Percentiles rank a stretch among this genome's conserved stretches.
phyloP scores from a whole-genome alignment of 2,329 filamentous ascomycete species.

The Zymoseptoria brevis region DNA sequence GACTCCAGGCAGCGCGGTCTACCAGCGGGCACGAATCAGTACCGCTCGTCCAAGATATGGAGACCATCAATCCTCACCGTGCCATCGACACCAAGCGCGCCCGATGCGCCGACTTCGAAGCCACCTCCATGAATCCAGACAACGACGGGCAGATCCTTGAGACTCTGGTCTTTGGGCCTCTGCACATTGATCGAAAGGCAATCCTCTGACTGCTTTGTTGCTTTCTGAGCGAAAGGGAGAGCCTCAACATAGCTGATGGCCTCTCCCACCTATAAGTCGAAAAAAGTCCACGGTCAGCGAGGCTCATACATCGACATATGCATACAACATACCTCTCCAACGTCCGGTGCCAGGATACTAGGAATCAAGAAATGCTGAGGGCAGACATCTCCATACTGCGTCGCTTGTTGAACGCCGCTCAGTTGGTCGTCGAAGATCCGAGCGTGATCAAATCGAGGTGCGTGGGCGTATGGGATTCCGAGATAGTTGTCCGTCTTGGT shows the following conservation, averaged over 20 bases:
- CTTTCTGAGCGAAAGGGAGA: slow-evolving; percentile 4
- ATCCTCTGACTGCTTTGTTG: slow-evolving; percentile 36
- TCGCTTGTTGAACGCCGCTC: slow-evolving; percentile 1
- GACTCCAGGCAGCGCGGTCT: slow-evolving; percentile 15
- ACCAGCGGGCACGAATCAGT: too few species aligned
- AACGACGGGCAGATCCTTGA: slow-evolving; percentile 34
- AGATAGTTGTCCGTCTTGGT: slow-evolving; percentile 7
- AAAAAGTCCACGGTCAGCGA: too few species aligned
- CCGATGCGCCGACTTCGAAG: slow-evolving; percentile 14
- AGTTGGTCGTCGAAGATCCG: slow-evolving; percentile 1
- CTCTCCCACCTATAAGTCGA: neutral
- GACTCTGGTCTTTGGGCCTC: slow-evolving; percentile 4
- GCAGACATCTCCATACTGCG: slow-evolving; percentile 6
- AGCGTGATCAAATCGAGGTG: slow-evolving; percentile 8
- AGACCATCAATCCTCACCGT: too few species aligned
- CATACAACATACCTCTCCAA: neutral
- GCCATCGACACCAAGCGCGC: neutral
- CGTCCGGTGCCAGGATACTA: slow-evolving; percentile 2
- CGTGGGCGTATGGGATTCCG: slow-evolving; percentile 1
- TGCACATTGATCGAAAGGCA: slow-evolving; percentile 52
- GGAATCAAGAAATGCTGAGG: slow-evolving; percentile 4
- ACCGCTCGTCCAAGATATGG: too few species aligned
- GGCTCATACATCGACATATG: neutral
- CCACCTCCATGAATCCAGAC: slow-evolving; percentile 41
- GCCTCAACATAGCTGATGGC: slow-evolving; percentile 6